These are phyloP conservation scores for Delphinella strobiligena DNA, from an alignment of 2,329 filamentous ascomycete species.

Conservation along the genomic window DNA sequence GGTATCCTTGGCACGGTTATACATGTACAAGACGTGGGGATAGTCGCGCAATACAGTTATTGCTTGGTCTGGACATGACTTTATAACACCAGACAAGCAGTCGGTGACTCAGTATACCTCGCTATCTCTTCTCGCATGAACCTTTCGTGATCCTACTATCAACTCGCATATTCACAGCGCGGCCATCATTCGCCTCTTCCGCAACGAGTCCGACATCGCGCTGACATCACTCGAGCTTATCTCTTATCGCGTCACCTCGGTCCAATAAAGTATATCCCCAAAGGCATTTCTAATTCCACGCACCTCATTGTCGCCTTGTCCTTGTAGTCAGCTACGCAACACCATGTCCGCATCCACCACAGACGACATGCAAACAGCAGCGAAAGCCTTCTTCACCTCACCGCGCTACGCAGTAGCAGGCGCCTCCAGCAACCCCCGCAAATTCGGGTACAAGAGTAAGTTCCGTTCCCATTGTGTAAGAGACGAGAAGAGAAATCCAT, in stretches of 20 bases:
- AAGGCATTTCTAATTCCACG: background rate
- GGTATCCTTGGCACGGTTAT: background rate
- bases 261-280: no score
- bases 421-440: slow-evolving; percentile 70
- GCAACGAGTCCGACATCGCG: background rate
- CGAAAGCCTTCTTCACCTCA: slow-evolving; percentile 68
- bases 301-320: background rate
- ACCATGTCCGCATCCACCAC: background rate
- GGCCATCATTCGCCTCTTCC: background rate
- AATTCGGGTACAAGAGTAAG: slow-evolving; percentile 80
- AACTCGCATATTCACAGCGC: background rate
- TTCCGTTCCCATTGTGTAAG: slow-evolving; percentile 2
- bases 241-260: no score
- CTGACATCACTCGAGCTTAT: background rate
- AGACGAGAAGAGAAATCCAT: background rate
- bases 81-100: background rate
- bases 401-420: slow-evolving; percentile 79
- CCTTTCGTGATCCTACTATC: background rate
- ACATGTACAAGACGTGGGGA: background rate
- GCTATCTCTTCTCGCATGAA: no score
- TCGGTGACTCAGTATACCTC: no score
- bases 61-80: background rate
- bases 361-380: slow-evolving; percentile 51
- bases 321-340: background rate
- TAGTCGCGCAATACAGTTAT: background rate